Percentiles rank a stretch among this genome's conserved stretches.
Conservation (phyloP, 352 stramenopile genomes). For the Globisporangium okanoganense region DNA sequence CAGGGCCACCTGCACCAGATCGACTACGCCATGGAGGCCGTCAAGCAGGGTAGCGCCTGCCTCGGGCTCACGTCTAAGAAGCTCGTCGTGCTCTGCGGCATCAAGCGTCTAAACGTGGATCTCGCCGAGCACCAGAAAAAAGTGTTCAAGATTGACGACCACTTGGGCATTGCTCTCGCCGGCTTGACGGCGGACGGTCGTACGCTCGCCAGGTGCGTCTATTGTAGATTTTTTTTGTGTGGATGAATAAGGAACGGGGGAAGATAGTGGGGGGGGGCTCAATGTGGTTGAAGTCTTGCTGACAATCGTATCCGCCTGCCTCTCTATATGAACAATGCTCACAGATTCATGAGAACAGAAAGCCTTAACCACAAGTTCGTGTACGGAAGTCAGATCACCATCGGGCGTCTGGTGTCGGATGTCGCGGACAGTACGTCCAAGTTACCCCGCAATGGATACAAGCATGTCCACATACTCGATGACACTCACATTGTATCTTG, state of each 20-base stretch:
- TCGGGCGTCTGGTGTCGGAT: constrained; percentile 93
- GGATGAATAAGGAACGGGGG: background rate
- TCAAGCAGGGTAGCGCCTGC: constrained; percentile 96
- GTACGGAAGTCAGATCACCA: constrained; percentile 94
- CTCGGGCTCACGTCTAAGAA: constrained; percentile 93
- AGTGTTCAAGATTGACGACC: constrained; percentile 98
- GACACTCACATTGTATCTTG: background rate
- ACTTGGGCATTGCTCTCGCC: constrained; percentile 97
- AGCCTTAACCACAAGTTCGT: constrained; percentile 99
- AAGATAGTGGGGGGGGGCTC: background rate
- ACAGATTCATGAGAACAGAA: constrained; percentile 95
- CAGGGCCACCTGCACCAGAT: constrained; percentile 99
- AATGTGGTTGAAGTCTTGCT: constrained; percentile 2
- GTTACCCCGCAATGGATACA: background rate
- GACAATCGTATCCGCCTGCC: constrained; percentile 1
- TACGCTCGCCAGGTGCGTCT: constrained; percentile 78
- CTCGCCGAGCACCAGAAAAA: constrained; percentile 98
- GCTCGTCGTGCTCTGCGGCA: constrained; percentile 91
- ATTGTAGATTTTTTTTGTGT: background rate
- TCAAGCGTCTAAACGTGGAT: constrained; percentile 82
- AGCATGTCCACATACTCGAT: background rate
- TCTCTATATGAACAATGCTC: no score
- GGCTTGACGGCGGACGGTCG: constrained; percentile 97
- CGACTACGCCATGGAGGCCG: constrained; percentile 95
- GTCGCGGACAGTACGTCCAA: constrained; percentile 89